phyloP scores from a whole-genome alignment of 2,329 filamentous ascomycete species.

The Pseudocercospora eumusae region DNA sequence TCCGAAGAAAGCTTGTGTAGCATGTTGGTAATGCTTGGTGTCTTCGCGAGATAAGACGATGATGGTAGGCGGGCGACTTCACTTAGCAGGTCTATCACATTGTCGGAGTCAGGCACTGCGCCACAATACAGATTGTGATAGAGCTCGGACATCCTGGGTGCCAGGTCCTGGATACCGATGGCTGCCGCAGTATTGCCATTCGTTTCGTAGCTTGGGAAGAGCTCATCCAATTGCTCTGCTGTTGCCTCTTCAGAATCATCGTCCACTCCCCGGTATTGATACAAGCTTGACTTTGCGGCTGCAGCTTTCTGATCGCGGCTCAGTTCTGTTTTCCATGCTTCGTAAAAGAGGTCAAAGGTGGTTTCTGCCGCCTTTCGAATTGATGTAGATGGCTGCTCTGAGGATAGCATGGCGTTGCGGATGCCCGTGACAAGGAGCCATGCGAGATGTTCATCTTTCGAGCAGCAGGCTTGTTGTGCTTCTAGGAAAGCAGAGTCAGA shows the following conservation, averaged over 20 bases:
- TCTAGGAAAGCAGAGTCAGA: constrained; percentile 30
- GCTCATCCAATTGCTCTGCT: constrained; percentile 70
- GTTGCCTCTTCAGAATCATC: constrained; percentile 76
- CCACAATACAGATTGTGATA: constrained; percentile 20
- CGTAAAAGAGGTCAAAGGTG: constrained; percentile 71
- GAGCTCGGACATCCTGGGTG: constrained; percentile 28
- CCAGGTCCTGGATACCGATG: constrained; percentile 29
- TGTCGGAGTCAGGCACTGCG: constrained; percentile 9
- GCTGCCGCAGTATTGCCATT: background rate
- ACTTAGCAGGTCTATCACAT: constrained; percentile 27
- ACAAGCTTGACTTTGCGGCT: constrained; percentile 73
- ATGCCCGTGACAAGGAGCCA: constrained; percentile 30
- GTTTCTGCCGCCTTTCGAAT: constrained; percentile 59
- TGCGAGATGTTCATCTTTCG: constrained; percentile 30
- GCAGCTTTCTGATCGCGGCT: constrained; percentile 74
- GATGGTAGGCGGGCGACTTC: constrained; percentile 12
- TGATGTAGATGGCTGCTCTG: constrained; percentile 15
- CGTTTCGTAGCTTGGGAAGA: constrained; percentile 76
- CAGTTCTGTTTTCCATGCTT: constrained; percentile 77
- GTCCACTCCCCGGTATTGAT: constrained; percentile 75
- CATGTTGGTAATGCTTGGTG: constrained; percentile 6
- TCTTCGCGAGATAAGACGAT: constrained; percentile 11
- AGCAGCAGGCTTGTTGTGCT: constrained; percentile 18
- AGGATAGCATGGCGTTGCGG: constrained; percentile 19
- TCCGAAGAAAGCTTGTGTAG: constrained; percentile 12